phyloP scores from a whole-genome alignment of 176 grass and related monocot genomes.

The Puccinellia tenuiflora region DNA sequence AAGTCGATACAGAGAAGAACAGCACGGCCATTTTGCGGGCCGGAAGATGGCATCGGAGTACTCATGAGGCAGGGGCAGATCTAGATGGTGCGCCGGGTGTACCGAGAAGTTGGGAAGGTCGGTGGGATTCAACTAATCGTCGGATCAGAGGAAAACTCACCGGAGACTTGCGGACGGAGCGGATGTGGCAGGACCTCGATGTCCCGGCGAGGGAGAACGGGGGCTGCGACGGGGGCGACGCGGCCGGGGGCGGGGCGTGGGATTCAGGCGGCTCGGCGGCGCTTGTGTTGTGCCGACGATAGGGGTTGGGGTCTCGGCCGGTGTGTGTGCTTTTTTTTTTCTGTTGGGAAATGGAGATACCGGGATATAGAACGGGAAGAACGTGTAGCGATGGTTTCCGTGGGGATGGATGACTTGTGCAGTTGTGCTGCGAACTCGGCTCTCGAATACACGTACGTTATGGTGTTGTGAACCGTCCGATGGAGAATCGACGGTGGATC shows the following conservation, averaged over 20 bases:
- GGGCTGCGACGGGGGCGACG: background rate
- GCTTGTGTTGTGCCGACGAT: background rate
- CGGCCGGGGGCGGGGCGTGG: background rate
- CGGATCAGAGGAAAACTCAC: background rate
- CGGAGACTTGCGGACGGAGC: background rate
- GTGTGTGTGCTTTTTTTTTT: background rate
- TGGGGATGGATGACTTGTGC: background rate
- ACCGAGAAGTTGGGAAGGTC: background rate
- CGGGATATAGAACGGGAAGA: background rate
- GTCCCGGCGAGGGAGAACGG: background rate
- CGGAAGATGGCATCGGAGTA: background rate
- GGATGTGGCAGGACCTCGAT: background rate
- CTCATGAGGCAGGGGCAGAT: background rate
- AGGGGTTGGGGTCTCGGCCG: background rate
- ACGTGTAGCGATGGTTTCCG: background rate
- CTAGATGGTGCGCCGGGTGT: background rate
- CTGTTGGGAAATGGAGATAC: constrained; percentile 6
- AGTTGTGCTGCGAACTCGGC: too few species aligned
- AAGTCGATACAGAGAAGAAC: background rate
- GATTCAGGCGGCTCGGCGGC: background rate
- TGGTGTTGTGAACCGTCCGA: background rate
- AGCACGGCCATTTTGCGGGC: background rate
- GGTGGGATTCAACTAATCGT: background rate
- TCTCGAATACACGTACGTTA: background rate
- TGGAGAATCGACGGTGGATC: background rate